These are phyloP conservation scores for Lizonia empirigonia DNA, from an alignment of 2,329 filamentous ascomycete species.

Conservation along the genomic window DNA sequence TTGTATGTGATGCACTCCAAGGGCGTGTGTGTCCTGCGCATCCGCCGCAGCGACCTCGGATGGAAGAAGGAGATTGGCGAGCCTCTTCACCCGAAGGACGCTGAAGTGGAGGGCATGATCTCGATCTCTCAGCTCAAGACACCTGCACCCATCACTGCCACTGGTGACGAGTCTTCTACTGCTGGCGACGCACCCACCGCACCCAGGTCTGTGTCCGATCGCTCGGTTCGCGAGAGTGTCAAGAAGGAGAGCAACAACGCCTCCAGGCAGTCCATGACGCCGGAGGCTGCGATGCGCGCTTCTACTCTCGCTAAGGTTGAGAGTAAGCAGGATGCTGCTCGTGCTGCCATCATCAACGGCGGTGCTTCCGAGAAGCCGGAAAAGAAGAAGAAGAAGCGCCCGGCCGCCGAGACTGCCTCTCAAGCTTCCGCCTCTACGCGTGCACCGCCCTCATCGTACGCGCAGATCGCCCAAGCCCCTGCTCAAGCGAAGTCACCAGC, in stretches of 20 bases:
- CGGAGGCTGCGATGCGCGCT: conserved; percentile 48
- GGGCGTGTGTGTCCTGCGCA: conserved; percentile 86
- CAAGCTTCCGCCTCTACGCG: conserved; percentile 49
- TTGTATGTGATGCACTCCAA: conserved; percentile 97
- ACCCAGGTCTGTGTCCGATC: conserved; percentile 44
- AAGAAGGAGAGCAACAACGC: conserved; percentile 44
- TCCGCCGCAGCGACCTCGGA: conserved; percentile 88
- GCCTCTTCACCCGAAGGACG: conserved; percentile 78
- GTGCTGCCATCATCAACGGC: conserved; percentile 49
- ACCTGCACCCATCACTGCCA: conserved; percentile 30
- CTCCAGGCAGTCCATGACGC: conserved; percentile 43
- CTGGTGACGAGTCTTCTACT: conserved; percentile 46
- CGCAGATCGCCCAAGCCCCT: conserved; percentile 47
- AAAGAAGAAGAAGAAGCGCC: conserved; percentile 72
- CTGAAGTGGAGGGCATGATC: conserved; percentile 74
- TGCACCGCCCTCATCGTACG: conserved; percentile 47
- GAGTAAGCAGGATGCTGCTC: conserved; percentile 50
- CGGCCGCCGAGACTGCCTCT: conserved; percentile 52
- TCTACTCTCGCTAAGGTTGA: conserved; percentile 51
- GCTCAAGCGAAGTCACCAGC: conserved; percentile 40
- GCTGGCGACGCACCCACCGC: conserved; percentile 41
- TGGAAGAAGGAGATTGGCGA: conserved; percentile 86
- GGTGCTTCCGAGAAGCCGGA: conserved; percentile 49
- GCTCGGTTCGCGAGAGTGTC: conserved; percentile 44
- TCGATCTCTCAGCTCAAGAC: conserved; percentile 70